Percentiles rank a stretch among this genome's conserved stretches.
These are phyloP conservation scores for Sutorius australiensis DNA, from an alignment of 768 basidiomycete genomes.

Conservation along the genomic window DNA sequence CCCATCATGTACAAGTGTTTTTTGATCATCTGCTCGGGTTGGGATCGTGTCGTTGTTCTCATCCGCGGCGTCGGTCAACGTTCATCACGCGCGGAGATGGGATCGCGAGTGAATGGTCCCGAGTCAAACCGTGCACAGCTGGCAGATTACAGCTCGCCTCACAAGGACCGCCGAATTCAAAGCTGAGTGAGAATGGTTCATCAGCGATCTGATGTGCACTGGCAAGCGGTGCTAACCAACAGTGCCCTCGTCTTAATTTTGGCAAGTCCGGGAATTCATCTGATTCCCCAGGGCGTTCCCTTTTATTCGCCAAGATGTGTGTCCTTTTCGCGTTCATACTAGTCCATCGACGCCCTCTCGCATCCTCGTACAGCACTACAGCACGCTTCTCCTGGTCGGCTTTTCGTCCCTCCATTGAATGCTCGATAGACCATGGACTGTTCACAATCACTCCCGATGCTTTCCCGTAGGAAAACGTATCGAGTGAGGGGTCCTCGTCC, in stretches of 20 bases:
- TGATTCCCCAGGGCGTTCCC: not conserved
- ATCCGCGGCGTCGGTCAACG: not conserved
- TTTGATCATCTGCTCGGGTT: not conserved
- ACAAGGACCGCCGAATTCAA: not conserved
- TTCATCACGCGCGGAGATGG: not conserved
- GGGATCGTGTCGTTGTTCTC: not conserved
- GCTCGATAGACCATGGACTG: conserved; percentile 11
- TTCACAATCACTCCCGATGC: conserved; percentile 2
- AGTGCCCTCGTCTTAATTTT: conserved; percentile 7
- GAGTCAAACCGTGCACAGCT: not conserved
- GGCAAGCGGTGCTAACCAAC: conserved; percentile 20
- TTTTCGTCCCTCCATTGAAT: conserved; percentile 1
- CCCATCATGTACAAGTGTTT: not conserved
- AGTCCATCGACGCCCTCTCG: conserved; percentile 1
- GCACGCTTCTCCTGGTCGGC: not conserved
- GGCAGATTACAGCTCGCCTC: not conserved
- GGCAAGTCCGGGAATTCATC: conserved; percentile 1
- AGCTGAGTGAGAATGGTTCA: not conserved
- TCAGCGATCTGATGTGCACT: conserved; percentile 14
- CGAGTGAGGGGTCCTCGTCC: conserved; percentile 31
- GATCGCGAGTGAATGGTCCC: not conserved
- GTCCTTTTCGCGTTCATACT: not conserved
- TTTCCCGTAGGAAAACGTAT: conserved; percentile 8
- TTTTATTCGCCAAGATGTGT: conserved; percentile 26
- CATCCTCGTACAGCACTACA: not conserved